Evolutionary conservation across 2,329 filamentous ascomycete species (phyloP), one percentile per base, ranked within the genome.

Genomic region (Fusarium sp.): DNA sequence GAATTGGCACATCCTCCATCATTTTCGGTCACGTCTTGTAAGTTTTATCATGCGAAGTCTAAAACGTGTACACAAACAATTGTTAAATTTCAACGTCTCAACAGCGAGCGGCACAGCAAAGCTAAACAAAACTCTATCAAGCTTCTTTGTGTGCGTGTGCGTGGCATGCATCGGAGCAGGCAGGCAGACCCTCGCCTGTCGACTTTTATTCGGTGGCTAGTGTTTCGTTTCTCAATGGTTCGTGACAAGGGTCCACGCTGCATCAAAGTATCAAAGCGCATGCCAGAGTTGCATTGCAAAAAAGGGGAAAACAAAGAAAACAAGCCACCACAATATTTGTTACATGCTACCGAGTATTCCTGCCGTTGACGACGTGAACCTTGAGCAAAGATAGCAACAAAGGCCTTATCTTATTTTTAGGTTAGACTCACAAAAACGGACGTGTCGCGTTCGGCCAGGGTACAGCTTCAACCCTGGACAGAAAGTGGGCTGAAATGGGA

Each of bases 211-310:
- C 28, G 46, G 50, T 61, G 56, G 51, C 61, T 65, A 66, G 62
- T 62, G 62, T 65, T 65, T 65, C 62, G 62, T 65, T 65, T 66
- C 62, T 40, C 38, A 45, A 47, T 61, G 58, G 53, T 34, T 35
- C 42, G 31, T 26, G 28, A 61, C 49, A 61, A 63, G 53, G 61
- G 57, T 58, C 44, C 29, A 48, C 19, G 41, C 28, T 26, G 13
- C 26, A 51, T 43, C 40, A 58, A 46, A 54, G 48, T 45, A 51
- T 43, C 40, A 58, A 49, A 54, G 48, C 48, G 48, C 62, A 65
- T 65, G 65, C 62, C 62, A 65, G 51, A 47, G 29, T 46, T 57
- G 46, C 39, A 50, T 49, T 43, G 32, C 40, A 32, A 57, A 13
- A 43, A 38, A 43, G 32, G 47, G 44, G 38, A 29, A 19, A 47